Conservation (phyloP, 352 stramenopile genomes). For the Blastocystis sp. region DNA sequence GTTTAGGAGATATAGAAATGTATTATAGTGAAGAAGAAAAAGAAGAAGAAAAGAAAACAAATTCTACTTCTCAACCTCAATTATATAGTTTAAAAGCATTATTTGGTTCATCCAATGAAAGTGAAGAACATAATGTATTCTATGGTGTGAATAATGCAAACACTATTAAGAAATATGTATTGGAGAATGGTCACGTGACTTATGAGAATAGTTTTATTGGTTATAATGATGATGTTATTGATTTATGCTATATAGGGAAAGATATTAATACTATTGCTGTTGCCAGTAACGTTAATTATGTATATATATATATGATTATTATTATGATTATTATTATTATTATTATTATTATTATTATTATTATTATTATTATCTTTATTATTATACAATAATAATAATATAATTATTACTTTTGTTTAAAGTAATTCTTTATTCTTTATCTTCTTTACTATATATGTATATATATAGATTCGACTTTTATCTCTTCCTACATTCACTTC, state of each 20-base stretch:
- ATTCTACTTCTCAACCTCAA: too few relatives aligned
- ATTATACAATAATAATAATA: too few relatives aligned
- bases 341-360: too few relatives aligned
- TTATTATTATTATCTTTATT: too few relatives aligned
- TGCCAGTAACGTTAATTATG: constrained; percentile 74
- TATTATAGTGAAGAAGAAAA: too few relatives aligned
- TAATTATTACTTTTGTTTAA: too few relatives aligned
- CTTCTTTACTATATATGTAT: too few relatives aligned
- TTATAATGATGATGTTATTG: constrained; percentile 90
- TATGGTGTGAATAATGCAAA: constrained; percentile 29
- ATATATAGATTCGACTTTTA: constrained; percentile 80
- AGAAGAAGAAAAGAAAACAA: too few relatives aligned
- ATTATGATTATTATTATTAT: too few relatives aligned
- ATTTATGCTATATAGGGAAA: constrained; percentile 51
- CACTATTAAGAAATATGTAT: constrained; percentile 22
- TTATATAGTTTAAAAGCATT: constrained; percentile 44
- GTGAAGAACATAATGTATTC: neutral
- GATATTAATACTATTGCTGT: constrained; percentile 61
- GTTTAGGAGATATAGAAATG: too few relatives aligned
- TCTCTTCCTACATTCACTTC: constrained; percentile 69
- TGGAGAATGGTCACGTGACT: constrained; percentile 6
- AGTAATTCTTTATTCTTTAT: too few relatives aligned
- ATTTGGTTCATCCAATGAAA: constrained; percentile 61
- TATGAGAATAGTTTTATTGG: constrained; percentile 53
- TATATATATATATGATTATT: too few relatives aligned